Evolutionary conservation across 177 flowering plant species (phyloP), one percentile per base, ranked within the genome.

Genomic region (Telopea speciosissima): DNA sequence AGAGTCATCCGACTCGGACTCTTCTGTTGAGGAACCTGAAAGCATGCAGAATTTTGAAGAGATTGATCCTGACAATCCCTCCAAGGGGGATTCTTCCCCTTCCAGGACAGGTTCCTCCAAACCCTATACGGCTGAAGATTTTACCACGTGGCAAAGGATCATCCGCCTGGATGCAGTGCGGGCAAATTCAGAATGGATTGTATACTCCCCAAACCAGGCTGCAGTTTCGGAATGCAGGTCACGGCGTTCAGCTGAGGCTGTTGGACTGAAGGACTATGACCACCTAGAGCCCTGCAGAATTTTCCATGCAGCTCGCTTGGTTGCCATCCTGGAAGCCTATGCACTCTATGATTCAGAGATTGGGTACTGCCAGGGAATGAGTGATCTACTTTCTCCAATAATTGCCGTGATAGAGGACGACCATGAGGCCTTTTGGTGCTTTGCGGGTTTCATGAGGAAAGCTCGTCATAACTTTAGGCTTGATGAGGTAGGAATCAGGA

Each of bases 321-420:
- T 90, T 67, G 87, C 92, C 21, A 86, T 92, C 21, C 92, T 92
- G 11, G 97, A 92, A 80, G 97, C 97, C 9, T 92, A 92, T 72
- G 94, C 97, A 2, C 73, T 92, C 7, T 86, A 86, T 72, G 97
- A 92, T 70, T 72, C 87, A 0, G 97, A 90, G 75, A 90, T 85
- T 75, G 97, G 97, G 64, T 91, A 91, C 72, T 90, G 97, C 72
- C 97, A 92, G 71, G 97, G 97, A 59, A 92, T 92, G 97, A 92
- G 97, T 66, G 97, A 92, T 75, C 75, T 92, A 52, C 89, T 90
- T 22, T 86, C 96, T 1, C 97, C 97, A 22, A 85, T 92, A 24
- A 75, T 87, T 69, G 81, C 83, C 24, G 92, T 76, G 5, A 85
- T 92, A n/a, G 73, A 82, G 17, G 95, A 92, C 68, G 97, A 94